Percentiles rank a stretch among this genome's conserved stretches.
Evolutionary conservation across 768 basidiomycete species (phyloP).

Genomic region (Tylopilus rubrobrunneus): DNA sequence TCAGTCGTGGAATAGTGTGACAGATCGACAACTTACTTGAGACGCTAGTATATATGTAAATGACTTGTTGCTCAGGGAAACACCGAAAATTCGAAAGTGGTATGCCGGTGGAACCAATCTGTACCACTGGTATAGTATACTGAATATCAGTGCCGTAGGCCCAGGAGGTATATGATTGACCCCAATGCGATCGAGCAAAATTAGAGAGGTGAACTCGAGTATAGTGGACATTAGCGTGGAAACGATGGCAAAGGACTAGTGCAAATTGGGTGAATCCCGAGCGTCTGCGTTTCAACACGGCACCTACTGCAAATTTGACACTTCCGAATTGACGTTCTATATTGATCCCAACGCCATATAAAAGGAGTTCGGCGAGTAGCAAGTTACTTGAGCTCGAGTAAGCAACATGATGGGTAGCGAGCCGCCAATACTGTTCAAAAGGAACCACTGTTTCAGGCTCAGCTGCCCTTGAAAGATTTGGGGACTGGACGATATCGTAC

Average conservation of each 20-base stretch:
- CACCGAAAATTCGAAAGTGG: constrained; percentile 69
- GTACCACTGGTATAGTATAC: constrained; percentile 78
- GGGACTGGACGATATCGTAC: constrained; percentile 35
- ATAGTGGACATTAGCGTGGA: constrained; percentile 63
- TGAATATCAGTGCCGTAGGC: constrained; percentile 72
- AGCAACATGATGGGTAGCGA: constrained; percentile 66
- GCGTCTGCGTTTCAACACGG: not conserved
- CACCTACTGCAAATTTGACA: constrained; percentile 77
- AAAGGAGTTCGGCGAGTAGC: constrained; percentile 65
- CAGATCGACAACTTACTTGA: constrained; percentile 48
- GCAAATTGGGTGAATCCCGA: constrained; percentile 4
- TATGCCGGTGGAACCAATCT: constrained; percentile 76
- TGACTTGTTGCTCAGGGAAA: constrained; percentile 73
- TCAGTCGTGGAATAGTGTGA: constrained; percentile 1
- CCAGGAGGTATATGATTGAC: constrained; percentile 76
- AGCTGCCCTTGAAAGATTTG: constrained; percentile 14
- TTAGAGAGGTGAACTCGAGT: constrained; percentile 60
- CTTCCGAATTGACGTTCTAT: constrained; percentile 87
- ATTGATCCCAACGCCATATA: constrained; percentile 66
- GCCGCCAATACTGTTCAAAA: constrained; percentile 75
- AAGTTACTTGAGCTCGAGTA: constrained; percentile 87
- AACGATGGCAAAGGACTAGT: constrained; percentile 74
- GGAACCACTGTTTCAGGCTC: constrained; percentile 31
- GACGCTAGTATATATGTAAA: constrained; percentile 67
- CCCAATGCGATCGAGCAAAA: constrained; percentile 62